Conservation (phyloP, 306 rosid species). For the Lotus japonicus region DNA sequence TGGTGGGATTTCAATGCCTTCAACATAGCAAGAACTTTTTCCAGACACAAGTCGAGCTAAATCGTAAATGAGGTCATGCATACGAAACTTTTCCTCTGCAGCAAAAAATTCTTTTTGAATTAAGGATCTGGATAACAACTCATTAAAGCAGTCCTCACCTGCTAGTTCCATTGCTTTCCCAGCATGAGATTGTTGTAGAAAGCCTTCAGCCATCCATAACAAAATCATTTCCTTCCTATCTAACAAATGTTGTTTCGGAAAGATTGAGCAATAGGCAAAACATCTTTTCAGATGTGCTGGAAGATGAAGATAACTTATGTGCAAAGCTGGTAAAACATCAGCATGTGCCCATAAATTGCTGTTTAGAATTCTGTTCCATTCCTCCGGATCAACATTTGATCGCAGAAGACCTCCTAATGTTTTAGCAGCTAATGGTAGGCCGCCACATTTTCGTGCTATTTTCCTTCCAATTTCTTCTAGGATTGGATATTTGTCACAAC, state of each 20-base stretch:
- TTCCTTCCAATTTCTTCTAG: no score
- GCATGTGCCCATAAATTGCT: no score
- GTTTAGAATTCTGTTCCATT: no score
- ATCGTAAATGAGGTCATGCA: neutral
- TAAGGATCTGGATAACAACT: neutral
- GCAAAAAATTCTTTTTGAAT: neutral
- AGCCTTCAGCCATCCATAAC: slow-evolving; percentile 40
- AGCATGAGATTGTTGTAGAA: neutral
- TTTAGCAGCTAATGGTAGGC: no score
- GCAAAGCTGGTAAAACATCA: no score
- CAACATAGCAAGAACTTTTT: neutral
- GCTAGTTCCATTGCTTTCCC: neutral
- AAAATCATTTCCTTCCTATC: neutral
- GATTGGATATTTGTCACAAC: no score
- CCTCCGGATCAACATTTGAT: no score
- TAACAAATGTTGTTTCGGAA: neutral
- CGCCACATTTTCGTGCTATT: no score
- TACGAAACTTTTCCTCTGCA: neutral
- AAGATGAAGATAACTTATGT: neutral
- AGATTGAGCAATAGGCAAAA: slow-evolving; percentile 1
- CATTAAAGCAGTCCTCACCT: slow-evolving; percentile 21
- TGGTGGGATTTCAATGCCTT: neutral
- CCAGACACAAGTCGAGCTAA: neutral
- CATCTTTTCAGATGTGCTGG: neutral
- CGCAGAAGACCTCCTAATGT: no score